Conservation (phyloP, 1,139 yeast genomes). For the Zhuliangozyma blackwelliae region DNA sequence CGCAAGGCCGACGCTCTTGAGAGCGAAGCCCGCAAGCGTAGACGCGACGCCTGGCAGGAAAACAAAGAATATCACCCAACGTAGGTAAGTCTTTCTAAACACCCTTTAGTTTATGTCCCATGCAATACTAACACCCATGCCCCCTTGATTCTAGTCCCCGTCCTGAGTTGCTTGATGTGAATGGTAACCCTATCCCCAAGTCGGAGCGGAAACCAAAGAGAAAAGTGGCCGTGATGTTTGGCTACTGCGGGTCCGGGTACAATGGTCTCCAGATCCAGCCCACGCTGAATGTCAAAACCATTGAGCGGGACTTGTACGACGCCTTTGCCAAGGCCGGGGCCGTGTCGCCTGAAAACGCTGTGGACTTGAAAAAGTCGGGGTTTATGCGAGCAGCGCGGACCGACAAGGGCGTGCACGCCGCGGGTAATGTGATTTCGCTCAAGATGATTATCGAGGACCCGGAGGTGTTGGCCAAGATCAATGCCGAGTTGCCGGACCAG, state of each 20-base stretch:
- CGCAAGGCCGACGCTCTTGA: conserved; percentile 26
- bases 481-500: conserved; percentile 71
- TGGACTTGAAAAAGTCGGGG: conserved; percentile 84
- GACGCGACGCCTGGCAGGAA: conserved; percentile 20
- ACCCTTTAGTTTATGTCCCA: background rate
- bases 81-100: conserved; percentile 41
- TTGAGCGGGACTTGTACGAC: conserved; percentile 83
- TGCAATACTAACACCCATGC: conserved; percentile 13
- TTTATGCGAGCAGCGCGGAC: conserved; percentile 97
- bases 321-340: conserved; percentile 92
- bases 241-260: conserved; percentile 97
- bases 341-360: conserved; percentile 80
- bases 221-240: conserved; percentile 89
- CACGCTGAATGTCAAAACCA: conserved; percentile 86
- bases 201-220: conserved; percentile 73
- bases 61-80: conserved; percentile 31
- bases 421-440: conserved; percentile 87
- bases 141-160: conserved; percentile 33
- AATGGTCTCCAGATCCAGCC: conserved; percentile 89
- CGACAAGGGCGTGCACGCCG: conserved; percentile 98
- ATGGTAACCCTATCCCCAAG: conserved; percentile 55
- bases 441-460: conserved; percentile 86
- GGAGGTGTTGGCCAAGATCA: conserved; percentile 71
- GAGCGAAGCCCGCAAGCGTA: conserved; percentile 13
- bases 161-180: conserved; percentile 48